Percentiles rank a stretch among this genome's conserved stretches.
Conservation (phyloP, 2,329 filamentous ascomycete species). For the Sarocladium kiliense region DNA sequence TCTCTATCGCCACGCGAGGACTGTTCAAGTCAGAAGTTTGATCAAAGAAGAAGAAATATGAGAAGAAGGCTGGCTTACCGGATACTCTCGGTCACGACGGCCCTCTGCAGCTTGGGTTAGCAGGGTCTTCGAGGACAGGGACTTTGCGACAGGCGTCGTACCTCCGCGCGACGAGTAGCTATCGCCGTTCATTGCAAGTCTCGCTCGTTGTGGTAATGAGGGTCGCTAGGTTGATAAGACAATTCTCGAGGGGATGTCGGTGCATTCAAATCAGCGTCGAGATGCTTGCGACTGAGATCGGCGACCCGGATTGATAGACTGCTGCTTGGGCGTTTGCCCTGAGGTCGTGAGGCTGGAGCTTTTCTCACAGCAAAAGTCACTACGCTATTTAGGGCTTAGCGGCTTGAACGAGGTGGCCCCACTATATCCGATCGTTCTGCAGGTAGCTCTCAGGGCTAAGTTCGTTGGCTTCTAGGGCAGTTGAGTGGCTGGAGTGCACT, state of each 20-base stretch:
- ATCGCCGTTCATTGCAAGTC: slow-evolving; percentile 72
- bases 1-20: slow-evolving; percentile 24
- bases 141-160: slow-evolving; percentile 34
- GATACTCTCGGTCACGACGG: slow-evolving; percentile 52
- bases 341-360: slow-evolving; percentile 39
- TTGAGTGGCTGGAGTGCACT: background rate
- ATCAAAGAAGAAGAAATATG: background rate
- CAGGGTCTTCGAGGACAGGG: slow-evolving; percentile 26
- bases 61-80: slow-evolving; percentile 31
- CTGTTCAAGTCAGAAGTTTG: slow-evolving; percentile 9
- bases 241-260: background rate
- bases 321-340: slow-evolving; percentile 14
- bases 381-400: background rate
- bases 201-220: background rate
- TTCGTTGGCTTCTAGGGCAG: background rate
- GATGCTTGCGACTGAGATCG: background rate
- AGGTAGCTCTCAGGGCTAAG: background rate
- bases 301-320: background rate
- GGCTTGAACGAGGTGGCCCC: background rate
- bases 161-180: slow-evolving; percentile 69
- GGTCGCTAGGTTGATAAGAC: background rate
- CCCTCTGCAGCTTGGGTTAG: slow-evolving; percentile 31
- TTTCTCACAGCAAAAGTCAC: slow-evolving; percentile 23
- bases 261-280: background rate
- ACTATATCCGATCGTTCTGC: background rate